A percentile compares a stretch with the other conserved stretches of the same genome.
These are phyloP conservation scores for Vitis rupestris DNA, from an alignment of 164 flowering plant genomes.

Conservation along the genomic window DNA sequence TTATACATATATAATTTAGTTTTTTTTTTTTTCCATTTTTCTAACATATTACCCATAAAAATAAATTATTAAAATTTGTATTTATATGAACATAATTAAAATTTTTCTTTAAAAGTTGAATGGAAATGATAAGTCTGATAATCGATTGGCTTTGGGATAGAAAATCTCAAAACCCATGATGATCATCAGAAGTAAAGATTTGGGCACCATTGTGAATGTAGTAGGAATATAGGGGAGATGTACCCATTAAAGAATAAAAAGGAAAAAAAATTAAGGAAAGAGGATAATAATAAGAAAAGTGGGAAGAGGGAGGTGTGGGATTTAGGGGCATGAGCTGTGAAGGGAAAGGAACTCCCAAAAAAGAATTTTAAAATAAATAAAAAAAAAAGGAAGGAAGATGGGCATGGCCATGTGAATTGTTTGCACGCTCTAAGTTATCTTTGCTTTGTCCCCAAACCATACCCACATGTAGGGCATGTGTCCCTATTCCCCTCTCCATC, in stretches of 20 bases:
- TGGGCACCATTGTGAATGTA: no score
- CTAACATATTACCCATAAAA: no score
- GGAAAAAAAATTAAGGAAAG: background rate
- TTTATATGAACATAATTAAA: no score
- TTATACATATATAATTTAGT: no score
- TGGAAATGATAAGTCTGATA: no score
- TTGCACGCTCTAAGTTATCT: constrained; percentile 31
- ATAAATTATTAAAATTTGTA: no score
- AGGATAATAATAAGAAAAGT: constrained; percentile 2
- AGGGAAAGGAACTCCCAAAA: constrained; percentile 7
- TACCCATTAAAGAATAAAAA: background rate
- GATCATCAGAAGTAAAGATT: no score
- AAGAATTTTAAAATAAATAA: background rate
- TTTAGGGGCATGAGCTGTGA: constrained; percentile 37
- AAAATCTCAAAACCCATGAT: no score
- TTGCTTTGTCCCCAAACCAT: constrained; percentile 50
- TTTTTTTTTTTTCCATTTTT: no score
- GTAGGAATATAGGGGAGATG: background rate
- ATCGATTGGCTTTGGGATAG: no score
- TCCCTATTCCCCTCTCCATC: constrained; percentile 5
- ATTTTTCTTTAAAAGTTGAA: no score
- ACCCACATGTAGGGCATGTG: constrained; percentile 50
- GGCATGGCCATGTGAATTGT: constrained; percentile 42
- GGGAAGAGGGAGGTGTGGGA: constrained; percentile 7
- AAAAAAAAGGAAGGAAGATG: background rate